phyloP scores from a whole-genome alignment of 2,329 filamentous ascomycete genomes.

The Xylariales sp. region DNA sequence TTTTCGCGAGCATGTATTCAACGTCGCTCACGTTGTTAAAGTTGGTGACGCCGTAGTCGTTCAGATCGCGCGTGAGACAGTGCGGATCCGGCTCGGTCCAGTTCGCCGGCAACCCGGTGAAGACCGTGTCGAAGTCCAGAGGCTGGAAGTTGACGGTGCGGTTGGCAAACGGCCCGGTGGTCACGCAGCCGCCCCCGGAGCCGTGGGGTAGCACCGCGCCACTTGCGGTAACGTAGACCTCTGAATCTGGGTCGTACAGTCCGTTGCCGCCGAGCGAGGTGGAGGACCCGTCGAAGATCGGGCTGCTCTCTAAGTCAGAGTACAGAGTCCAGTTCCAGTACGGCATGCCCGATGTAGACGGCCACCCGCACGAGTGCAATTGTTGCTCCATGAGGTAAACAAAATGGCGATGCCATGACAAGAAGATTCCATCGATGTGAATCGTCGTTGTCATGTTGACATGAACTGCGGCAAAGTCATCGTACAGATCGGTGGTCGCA shows the following conservation, averaged over 20 bases:
- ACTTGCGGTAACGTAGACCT: slow-evolving; percentile 1
- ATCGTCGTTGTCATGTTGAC: slow-evolving; percentile 17
- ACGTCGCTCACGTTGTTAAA: slow-evolving; percentile 23
- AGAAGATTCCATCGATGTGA: slow-evolving; percentile 16
- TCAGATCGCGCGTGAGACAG: slow-evolving; percentile 21
- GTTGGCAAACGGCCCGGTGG: slow-evolving; percentile 33
- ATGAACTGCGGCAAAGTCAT: slow-evolving; percentile 23
- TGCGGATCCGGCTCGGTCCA: slow-evolving; percentile 17
- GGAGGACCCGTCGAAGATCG: background rate
- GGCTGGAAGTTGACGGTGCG: slow-evolving; percentile 22
- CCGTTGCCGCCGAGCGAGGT: slow-evolving; percentile 2
- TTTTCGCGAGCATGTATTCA: slow-evolving; percentile 10
- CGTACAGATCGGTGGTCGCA: slow-evolving; percentile 16
- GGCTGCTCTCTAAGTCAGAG: background rate
- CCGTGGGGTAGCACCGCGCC: slow-evolving; percentile 31
- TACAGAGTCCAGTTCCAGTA: slow-evolving; percentile 4
- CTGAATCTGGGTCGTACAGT: slow-evolving; percentile 1
- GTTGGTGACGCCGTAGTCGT: slow-evolving; percentile 14
- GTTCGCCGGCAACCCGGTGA: slow-evolving; percentile 24
- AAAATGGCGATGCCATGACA: slow-evolving; percentile 18
- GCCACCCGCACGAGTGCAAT: slow-evolving; percentile 8
- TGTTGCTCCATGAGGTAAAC: slow-evolving; percentile 15
- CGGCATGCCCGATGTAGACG: background rate
- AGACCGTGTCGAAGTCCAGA: slow-evolving; percentile 15
- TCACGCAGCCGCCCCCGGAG: slow-evolving; percentile 45